phyloP scores from a whole-genome alignment of 768 basidiomycete genomes.

The Pholiota conissans region DNA sequence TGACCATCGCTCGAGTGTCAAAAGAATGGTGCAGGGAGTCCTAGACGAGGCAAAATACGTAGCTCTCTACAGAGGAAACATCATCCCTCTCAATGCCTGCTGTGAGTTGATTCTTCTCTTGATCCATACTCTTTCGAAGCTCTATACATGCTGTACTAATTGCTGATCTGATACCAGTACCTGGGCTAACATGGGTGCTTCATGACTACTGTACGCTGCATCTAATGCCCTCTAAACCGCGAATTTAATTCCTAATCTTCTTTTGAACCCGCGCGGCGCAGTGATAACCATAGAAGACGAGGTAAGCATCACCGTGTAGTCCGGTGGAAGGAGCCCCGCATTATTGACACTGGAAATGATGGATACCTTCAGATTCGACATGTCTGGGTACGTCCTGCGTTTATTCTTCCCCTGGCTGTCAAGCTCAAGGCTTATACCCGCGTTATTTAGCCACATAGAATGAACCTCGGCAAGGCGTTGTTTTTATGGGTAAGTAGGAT shows the following conservation, averaged over 20 bases:
- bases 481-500: constrained; percentile 36
- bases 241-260: too few relatives aligned
- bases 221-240: too few relatives aligned
- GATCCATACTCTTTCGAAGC: background rate
- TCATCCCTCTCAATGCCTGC: constrained; percentile 20
- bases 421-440: background rate
- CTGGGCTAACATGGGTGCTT: constrained; percentile 19
- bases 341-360: background rate
- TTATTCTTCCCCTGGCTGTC: background rate
- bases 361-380: constrained; percentile 27
- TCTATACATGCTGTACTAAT: background rate
- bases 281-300: constrained; percentile 26
- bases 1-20: background rate
- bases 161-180: constrained; percentile 8
- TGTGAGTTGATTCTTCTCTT: constrained; percentile 15
- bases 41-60: constrained; percentile 16
- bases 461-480: constrained; percentile 34
- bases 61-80: constrained; percentile 13
- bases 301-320: constrained; percentile 8
- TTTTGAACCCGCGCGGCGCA: background rate
- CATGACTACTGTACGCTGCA: constrained; percentile 23
- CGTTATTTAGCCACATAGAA: constrained; percentile 29
- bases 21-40: constrained; percentile 2
- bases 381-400: constrained; percentile 34
- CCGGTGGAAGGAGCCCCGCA: too few relatives aligned